Conservation (phyloP, 2,329 filamentous ascomycete genomes). For the Penicillium sp. region DNA sequence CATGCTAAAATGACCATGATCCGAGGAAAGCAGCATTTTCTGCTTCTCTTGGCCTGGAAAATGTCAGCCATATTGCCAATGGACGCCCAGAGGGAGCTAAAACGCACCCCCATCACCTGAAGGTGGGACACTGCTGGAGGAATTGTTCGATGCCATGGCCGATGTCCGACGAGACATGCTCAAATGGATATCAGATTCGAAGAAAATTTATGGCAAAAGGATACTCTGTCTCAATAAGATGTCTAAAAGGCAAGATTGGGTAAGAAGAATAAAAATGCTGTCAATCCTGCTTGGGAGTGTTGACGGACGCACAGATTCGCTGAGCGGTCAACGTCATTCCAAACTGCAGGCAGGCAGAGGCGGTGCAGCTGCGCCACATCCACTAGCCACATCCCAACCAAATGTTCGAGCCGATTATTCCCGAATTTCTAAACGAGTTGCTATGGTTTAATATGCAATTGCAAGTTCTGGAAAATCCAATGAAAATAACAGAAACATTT, state of each 20-base stretch:
- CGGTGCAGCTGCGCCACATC: conserved; percentile 31
- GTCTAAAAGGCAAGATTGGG: conserved; percentile 13
- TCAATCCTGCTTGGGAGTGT: conserved; percentile 32
- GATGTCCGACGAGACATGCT: conserved; percentile 44
- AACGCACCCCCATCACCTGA: conserved; percentile 37
- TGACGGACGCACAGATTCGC: conserved; percentile 36
- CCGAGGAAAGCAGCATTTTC: conserved; percentile 49
- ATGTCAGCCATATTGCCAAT: conserved; percentile 14
- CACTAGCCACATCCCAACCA: conserved; percentile 25
- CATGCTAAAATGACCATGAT: conserved; percentile 53
- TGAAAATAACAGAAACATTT: conserved; percentile 22
- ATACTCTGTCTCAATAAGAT: conserved; percentile 2
- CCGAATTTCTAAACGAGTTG: neutral
- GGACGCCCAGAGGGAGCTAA: conserved; percentile 9
- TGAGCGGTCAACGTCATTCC: conserved; percentile 41
- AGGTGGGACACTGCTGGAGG: conserved; percentile 32
- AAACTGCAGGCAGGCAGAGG: conserved; percentile 20
- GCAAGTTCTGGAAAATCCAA: neutral
- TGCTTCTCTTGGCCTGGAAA: conserved; percentile 50
- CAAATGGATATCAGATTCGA: conserved; percentile 16
- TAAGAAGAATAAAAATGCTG: conserved; percentile 18
- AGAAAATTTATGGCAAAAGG: conserved; percentile 6
- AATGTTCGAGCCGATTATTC: neutral
- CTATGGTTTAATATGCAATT: neutral
- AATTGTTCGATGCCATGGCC: conserved; percentile 35